Conservation (phyloP, 2,329 filamentous ascomycete species). For the Ceratocystis destructans region DNA sequence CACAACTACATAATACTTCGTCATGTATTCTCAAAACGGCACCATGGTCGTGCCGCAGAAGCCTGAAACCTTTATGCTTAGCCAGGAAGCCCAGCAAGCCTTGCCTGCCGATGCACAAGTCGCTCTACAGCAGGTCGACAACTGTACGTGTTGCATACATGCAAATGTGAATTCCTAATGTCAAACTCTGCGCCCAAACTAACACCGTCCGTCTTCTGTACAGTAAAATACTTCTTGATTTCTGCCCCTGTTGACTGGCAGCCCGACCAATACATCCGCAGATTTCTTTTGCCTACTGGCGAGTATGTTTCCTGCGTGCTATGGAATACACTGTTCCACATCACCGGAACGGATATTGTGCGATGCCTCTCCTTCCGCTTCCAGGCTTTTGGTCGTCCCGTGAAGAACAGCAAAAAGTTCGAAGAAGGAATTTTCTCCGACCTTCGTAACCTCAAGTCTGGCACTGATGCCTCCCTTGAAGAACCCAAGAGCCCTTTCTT, state of each 20-base stretch:
- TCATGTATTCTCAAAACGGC: slow-evolving; percentile 71
- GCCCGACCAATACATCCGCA: slow-evolving; percentile 87
- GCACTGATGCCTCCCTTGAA: slow-evolving; percentile 93
- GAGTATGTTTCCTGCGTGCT: slow-evolving; percentile 98
- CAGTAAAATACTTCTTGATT: slow-evolving; percentile 99
- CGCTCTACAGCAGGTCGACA: slow-evolving; percentile 94
- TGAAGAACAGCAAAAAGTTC: slow-evolving; percentile 99
- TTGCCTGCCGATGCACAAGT: slow-evolving; percentile 94
- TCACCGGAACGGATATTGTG: slow-evolving; percentile 96
- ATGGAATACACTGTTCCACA: slow-evolving; percentile 99
- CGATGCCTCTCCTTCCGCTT: slow-evolving; percentile 96
- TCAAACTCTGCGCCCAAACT: slow-evolving; percentile 17
- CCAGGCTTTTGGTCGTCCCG: slow-evolving; percentile 92
- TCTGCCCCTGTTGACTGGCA: slow-evolving; percentile 98
- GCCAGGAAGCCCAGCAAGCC: slow-evolving; percentile 90
- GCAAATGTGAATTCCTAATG: neutral
- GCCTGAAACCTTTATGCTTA: slow-evolving; percentile 97
- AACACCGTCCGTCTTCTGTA: slow-evolving; percentile 18
- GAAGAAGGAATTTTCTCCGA: slow-evolving; percentile 99
- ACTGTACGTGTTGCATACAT: slow-evolving; percentile 47
- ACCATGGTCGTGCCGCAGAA: slow-evolving; percentile 87
- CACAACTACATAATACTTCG: slow-evolving; percentile 15
- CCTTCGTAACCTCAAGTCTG: slow-evolving; percentile 92
- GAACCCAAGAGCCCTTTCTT: slow-evolving; percentile 98
- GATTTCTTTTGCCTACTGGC: slow-evolving; percentile 88